These are phyloP conservation scores for Fragilaria crotonensis DNA, from an alignment of 108 stramenopile genomes.

Conservation along the genomic window DNA sequence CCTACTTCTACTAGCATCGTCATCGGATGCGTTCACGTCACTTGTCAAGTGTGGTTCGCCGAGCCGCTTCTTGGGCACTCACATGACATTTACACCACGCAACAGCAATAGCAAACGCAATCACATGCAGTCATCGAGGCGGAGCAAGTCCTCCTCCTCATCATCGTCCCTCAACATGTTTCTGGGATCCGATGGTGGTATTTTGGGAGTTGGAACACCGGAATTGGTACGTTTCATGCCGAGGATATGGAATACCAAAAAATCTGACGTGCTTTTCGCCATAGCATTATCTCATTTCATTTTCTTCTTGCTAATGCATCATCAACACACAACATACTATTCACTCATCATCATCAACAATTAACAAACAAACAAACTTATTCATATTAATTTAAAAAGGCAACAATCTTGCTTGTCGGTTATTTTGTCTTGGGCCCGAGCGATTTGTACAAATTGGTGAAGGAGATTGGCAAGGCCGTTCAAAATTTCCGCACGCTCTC, in stretches of 20 bases:
- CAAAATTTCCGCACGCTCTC: constrained; percentile 69
- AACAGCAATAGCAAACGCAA: too few relatives aligned
- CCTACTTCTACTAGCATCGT: too few relatives aligned
- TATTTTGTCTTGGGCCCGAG: constrained; percentile 85
- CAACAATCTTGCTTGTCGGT: constrained; percentile 71
- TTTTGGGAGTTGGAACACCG: constrained; percentile 77
- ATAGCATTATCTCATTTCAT: too few relatives aligned
- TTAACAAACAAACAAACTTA: not conserved
- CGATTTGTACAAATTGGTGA: constrained; percentile 81
- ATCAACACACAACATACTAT: not conserved
- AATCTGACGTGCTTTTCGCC: not conserved
- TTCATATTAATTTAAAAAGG: too few relatives aligned
- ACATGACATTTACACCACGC: too few relatives aligned
- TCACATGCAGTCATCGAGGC: too few relatives aligned
- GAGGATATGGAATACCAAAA: too few relatives aligned
- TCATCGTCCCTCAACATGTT: constrained; percentile 44
- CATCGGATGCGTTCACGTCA: too few relatives aligned
- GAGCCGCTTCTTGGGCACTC: too few relatives aligned
- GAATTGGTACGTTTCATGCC: constrained; percentile 61
- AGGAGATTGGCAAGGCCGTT: constrained; percentile 82
- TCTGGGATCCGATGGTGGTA: constrained; percentile 75
- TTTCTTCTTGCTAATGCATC: not conserved
- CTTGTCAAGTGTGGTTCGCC: too few relatives aligned
- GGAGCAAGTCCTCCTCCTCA: not conserved
- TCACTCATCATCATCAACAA: not conserved